Conservation (phyloP, 2,329 filamentous ascomycete genomes). For the Neobulgaria alba region DNA sequence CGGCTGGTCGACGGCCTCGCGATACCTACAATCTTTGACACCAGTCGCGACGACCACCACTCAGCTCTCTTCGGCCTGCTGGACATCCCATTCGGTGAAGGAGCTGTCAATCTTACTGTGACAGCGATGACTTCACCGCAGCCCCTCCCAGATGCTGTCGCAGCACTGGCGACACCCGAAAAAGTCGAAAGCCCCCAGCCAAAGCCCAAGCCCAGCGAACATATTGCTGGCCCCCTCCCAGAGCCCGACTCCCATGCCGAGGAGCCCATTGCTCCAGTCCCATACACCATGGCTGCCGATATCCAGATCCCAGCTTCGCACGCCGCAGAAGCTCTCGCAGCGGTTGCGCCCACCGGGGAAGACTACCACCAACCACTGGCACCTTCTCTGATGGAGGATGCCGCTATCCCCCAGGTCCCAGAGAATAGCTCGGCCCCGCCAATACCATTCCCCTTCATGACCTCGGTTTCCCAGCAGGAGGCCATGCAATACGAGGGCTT, state of each 20-base stretch:
- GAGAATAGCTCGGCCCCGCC: neutral
- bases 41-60: neutral
- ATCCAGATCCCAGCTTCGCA: no score
- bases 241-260: no score
- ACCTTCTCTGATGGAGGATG: neutral
- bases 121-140: neutral
- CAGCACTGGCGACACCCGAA: neutral
- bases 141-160: neutral
- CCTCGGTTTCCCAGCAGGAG: neutral
- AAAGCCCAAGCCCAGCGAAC: neutral
- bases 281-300: no score
- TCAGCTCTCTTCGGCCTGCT: neutral
- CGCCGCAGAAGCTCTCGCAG: neutral
- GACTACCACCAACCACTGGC: neutral
- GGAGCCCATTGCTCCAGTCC: no score
- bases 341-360: neutral
- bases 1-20: no score
- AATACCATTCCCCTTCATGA: neutral
- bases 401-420: neutral
- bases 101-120: neutral
- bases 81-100: neutral
- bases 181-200: neutral
- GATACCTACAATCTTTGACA: no score
- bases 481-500: no score
- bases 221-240: no score